These are phyloP conservation scores for Cyclotella choctawhatcheeana DNA, from an alignment of 108 stramenopile genomes.

Conservation along the genomic window DNA sequence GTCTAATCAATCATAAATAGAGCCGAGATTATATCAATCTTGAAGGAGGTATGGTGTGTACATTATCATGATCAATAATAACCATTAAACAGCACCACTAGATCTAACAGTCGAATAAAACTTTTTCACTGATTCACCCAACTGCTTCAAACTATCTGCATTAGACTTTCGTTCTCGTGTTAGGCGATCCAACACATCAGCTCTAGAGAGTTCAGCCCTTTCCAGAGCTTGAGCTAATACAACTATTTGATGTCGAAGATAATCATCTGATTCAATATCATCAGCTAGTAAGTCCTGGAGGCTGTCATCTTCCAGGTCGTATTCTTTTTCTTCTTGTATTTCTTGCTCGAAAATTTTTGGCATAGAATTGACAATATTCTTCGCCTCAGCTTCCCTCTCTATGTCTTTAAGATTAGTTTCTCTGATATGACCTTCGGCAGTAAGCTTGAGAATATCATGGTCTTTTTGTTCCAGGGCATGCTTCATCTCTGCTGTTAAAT, in stretches of 20 bases:
- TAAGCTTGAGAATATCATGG: constrained; percentile 39
- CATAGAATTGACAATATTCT: constrained; percentile 25
- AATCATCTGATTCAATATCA: constrained; percentile 51
- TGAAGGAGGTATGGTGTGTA: no score
- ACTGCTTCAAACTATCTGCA: constrained; percentile 65
- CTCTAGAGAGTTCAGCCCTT: constrained; percentile 66
- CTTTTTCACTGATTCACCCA: constrained; percentile 72
- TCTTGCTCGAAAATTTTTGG: neutral
- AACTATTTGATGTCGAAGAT: constrained; percentile 63
- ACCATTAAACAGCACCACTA: constrained; percentile 9
- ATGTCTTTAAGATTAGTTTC: constrained; percentile 33
- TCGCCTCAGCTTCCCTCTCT: constrained; percentile 24
- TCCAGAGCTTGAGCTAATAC: constrained; percentile 73
- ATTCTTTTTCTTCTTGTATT: constrained; percentile 52
- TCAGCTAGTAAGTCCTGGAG: constrained; percentile 45
- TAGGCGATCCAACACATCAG: constrained; percentile 72
- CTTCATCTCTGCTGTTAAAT: constrained; percentile 36
- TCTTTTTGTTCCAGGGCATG: constrained; percentile 43
- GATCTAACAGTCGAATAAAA: constrained; percentile 73
- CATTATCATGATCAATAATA: no score
- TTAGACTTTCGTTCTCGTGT: constrained; percentile 63
- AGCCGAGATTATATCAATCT: no score
- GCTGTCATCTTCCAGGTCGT: constrained; percentile 34
- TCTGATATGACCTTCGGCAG: constrained; percentile 8
- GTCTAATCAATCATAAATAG: no score